Conservation (phyloP, 306 rosid species). For the Lagenaria siceraria region DNA sequence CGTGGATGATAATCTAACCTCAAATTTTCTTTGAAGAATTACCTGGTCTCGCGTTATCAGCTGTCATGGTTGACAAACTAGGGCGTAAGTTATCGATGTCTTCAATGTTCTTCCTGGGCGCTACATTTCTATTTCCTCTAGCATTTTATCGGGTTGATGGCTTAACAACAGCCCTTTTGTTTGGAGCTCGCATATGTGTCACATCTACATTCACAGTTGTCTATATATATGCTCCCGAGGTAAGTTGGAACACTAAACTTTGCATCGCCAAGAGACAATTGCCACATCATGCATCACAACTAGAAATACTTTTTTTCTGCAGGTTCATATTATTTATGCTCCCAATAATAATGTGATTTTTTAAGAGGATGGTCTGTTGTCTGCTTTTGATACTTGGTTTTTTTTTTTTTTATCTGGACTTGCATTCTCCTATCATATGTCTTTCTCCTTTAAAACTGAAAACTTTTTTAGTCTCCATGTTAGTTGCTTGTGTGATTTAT, state of each 20-base stretch:
- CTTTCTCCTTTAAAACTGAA: background rate
- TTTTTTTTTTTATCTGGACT: background rate
- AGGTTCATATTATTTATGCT: background rate
- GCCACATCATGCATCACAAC: background rate
- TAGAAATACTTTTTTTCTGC: background rate
- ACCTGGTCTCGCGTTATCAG: conserved; percentile 79
- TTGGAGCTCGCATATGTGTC: conserved; percentile 96
- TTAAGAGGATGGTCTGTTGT: background rate
- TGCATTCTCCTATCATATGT: conserved; percentile 15
- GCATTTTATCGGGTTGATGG: conserved; percentile 43
- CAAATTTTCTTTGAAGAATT: conserved; percentile 50
- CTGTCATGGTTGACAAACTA: conserved; percentile 63
- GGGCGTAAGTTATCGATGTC: conserved; percentile 93
- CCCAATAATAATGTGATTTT: background rate
- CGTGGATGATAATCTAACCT: conserved; percentile 18
- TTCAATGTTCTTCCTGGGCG: conserved; percentile 62
- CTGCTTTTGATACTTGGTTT: background rate
- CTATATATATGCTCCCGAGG: conserved; percentile 98
- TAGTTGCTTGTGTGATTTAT: background rate
- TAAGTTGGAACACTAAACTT: background rate
- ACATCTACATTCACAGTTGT: conserved; percentile 71
- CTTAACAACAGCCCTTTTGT: conserved; percentile 62
- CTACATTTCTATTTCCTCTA: conserved; percentile 71
- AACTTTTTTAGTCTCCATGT: background rate
- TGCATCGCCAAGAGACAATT: background rate